Evolutionary conservation across 2,329 filamentous ascomycete genomes (phyloP).

Genomic region (Nothopassalora personata): DNA sequence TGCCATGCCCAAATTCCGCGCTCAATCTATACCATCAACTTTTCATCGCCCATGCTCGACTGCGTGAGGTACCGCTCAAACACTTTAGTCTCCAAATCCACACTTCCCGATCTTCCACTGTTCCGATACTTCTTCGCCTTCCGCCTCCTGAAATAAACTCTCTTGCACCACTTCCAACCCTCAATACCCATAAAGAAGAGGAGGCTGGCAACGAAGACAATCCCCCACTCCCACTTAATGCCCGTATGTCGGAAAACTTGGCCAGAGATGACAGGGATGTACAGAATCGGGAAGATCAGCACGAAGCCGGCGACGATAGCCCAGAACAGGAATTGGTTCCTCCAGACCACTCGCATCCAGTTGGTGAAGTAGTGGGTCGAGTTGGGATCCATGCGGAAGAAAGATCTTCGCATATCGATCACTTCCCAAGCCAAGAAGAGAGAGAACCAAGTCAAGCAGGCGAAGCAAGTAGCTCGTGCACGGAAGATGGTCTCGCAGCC

Average conservation of each 20-base stretch:
- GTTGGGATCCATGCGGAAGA: constrained; percentile 67
- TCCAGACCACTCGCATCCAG: constrained; percentile 64
- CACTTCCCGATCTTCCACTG: constrained; percentile 8
- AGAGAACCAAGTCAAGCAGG: constrained; percentile 69
- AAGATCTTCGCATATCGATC: constrained; percentile 64
- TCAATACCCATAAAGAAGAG: constrained; percentile 60
- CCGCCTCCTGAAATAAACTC: constrained; percentile 31
- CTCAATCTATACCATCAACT: constrained; percentile 13
- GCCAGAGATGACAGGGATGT: constrained; percentile 63
- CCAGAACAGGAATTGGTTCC: constrained; percentile 60
- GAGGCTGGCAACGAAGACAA: constrained; percentile 54
- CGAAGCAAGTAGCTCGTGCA: constrained; percentile 67
- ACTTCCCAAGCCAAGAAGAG: constrained; percentile 76
- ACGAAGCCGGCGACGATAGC: constrained; percentile 41
- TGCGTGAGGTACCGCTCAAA: constrained; percentile 25
- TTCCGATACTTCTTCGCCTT: constrained; percentile 11
- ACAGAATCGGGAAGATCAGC: constrained; percentile 47
- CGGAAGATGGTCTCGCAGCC: constrained; percentile 62
- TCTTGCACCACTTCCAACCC: constrained; percentile 62
- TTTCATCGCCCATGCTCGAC: constrained; percentile 14
- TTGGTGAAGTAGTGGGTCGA: constrained; percentile 58
- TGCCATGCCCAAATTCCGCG: neutral
- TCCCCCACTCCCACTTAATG: constrained; percentile 65
- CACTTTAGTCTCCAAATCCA: constrained; percentile 20
- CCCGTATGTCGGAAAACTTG: constrained; percentile 61